Percentiles rank a stretch among this genome's conserved stretches.
Conservation (phyloP, 106 monocot species). For the Agapanthus africanus region DNA sequence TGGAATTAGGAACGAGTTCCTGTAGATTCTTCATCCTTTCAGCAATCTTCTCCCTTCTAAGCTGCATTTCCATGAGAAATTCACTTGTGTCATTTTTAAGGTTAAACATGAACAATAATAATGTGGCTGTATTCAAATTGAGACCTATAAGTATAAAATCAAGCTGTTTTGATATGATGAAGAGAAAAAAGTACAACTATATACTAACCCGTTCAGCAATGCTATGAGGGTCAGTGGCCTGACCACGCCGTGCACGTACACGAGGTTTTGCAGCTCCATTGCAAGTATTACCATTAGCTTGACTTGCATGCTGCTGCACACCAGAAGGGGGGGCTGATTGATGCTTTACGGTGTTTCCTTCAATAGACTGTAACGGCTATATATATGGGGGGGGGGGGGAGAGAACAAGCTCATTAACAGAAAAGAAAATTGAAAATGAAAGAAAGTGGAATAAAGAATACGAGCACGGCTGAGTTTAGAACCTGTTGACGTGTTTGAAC, state of each 20-base stretch:
- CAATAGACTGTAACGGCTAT: conserved; percentile 4
- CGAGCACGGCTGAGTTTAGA: not conserved
- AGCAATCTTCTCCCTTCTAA: conserved; percentile 87
- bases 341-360: conserved; percentile 15
- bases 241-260: conserved; percentile 68
- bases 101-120: not conserved
- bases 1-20: conserved; percentile 87
- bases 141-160: too few relatives aligned
- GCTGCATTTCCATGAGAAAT: conserved; percentile 23
- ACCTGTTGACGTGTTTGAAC: conserved; percentile 9
- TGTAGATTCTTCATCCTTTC: conserved; percentile 90
- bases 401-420: not conserved
- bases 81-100: not conserved
- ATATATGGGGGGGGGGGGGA: too few relatives aligned
- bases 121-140: too few relatives aligned
- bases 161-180: not conserved
- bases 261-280: conserved; percentile 45
- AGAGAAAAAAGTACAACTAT: not conserved
- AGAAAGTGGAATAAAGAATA: not conserved
- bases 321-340: conserved; percentile 17
- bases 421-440: not conserved
- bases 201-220: conserved; percentile 82
- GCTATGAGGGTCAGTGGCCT: conserved; percentile 91
- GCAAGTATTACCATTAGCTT: conserved; percentile 24
- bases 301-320: conserved; percentile 14